Evolutionary conservation across 768 basidiomycete genomes (phyloP).

Genomic region (Phylloporus sp.): DNA sequence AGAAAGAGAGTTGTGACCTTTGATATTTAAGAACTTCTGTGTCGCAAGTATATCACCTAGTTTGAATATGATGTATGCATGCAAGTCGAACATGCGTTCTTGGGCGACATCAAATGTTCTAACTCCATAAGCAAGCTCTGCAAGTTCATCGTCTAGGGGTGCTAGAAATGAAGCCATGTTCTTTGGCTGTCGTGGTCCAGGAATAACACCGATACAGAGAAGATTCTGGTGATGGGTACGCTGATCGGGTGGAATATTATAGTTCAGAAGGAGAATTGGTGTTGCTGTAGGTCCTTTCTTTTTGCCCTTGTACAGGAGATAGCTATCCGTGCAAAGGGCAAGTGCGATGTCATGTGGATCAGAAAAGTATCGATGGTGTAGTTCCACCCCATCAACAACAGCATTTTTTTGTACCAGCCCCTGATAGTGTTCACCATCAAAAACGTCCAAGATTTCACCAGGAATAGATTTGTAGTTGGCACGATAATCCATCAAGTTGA

Average conservation of each 20-base stretch:
- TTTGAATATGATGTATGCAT: slow-evolving; percentile 30
- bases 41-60: slow-evolving; percentile 37
- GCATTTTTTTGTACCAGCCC: slow-evolving; percentile 22
- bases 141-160: slow-evolving; percentile 36
- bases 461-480: slow-evolving; percentile 12
- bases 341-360: slow-evolving; percentile 40
- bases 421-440: slow-evolving; percentile 34
- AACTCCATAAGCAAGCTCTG: slow-evolving; percentile 36
- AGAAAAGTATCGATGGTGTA: slow-evolving; percentile 34
- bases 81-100: slow-evolving; percentile 12
- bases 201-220: slow-evolving; percentile 41
- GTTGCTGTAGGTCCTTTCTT: slow-evolving; percentile 31
- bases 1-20: slow-evolving; percentile 34
- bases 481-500: background rate
- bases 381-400: slow-evolving; percentile 22
- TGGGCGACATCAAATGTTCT: slow-evolving; percentile 28
- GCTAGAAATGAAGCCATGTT: slow-evolving; percentile 37
- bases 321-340: slow-evolving; percentile 41
- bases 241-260: slow-evolving; percentile 40
- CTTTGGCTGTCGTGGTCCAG: slow-evolving; percentile 41
- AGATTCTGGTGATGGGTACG: slow-evolving; percentile 35
- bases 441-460: slow-evolving; percentile 27
- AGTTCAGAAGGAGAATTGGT: slow-evolving; percentile 41
- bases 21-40: slow-evolving; percentile 30
- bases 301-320: slow-evolving; percentile 34